Percentiles rank a stretch among this genome's conserved stretches.
Conservation (phyloP, 2,329 filamentous ascomycete species). For the Sporothrix humicola region DNA sequence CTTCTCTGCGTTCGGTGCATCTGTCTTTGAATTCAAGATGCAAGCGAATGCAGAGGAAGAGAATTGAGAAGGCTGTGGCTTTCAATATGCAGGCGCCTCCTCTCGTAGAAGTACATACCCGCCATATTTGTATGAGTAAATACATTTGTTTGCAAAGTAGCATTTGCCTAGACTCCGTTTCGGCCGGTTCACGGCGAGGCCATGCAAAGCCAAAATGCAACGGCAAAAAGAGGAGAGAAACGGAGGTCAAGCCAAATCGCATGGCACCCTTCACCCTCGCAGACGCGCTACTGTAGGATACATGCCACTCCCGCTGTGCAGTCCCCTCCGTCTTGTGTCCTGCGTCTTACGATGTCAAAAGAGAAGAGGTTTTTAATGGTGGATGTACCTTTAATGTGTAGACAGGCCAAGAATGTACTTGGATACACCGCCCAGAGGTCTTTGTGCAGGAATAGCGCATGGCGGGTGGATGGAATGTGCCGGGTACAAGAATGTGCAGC, state of each 20-base stretch:
- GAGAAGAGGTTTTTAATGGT: too few species aligned
- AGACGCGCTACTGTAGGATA: conserved; percentile 29
- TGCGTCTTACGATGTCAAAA: neutral
- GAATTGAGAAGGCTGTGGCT: neutral
- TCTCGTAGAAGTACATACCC: neutral
- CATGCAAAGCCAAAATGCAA: conserved; percentile 11
- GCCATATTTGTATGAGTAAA: neutral
- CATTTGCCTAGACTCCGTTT: neutral
- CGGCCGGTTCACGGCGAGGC: neutral
- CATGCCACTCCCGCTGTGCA: conserved; percentile 17
- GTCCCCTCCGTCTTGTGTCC: neutral
- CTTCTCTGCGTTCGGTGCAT: conserved; percentile 12
- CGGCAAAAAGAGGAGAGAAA: neutral
- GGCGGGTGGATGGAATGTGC: conserved; percentile 13
- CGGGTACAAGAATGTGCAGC: neutral
- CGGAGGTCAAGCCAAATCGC: conserved; percentile 15
- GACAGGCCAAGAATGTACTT: neutral
- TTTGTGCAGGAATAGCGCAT: conserved; percentile 15
- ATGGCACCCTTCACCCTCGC: conserved; percentile 31
- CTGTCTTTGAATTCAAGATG: neutral
- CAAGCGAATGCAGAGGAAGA: neutral
- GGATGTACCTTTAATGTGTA: neutral
- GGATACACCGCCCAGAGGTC: neutral
- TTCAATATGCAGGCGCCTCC: neutral
- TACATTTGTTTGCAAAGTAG: neutral